These are phyloP conservation scores for Gentiana dahurica DNA, from an alignment of 257 asterid species.

Conservation along the genomic window DNA sequence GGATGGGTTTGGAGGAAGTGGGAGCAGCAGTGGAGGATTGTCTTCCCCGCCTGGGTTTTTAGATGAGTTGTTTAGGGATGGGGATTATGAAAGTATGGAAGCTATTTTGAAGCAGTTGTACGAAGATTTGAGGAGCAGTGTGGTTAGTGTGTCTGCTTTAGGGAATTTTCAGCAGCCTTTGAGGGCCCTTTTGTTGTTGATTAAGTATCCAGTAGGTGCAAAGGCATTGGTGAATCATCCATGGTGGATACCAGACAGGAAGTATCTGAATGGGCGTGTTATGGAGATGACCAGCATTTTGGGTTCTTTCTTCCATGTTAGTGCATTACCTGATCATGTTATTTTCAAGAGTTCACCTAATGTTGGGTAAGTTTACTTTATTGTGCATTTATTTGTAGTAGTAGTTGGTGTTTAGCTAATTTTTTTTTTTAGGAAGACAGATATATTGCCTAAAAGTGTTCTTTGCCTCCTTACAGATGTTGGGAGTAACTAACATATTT, in stretches of 20 bases:
- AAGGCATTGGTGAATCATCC: constrained; percentile 77
- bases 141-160: constrained; percentile 69
- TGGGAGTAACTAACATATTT: no score
- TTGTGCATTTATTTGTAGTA: no score
- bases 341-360: constrained; percentile 83
- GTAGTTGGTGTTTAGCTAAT: no score
- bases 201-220: constrained; percentile 67
- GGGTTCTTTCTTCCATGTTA: constrained; percentile 93
- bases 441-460: no score
- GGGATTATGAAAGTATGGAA: constrained; percentile 73
- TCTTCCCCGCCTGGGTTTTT: constrained; percentile 77
- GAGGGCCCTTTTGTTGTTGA: constrained; percentile 53
- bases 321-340: constrained; percentile 79
- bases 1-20: no score
- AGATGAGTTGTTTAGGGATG: constrained; percentile 68
- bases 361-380: constrained; percentile 76
- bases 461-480: no score
- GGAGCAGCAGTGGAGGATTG: no score
- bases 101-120: constrained; percentile 64
- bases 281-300: constrained; percentile 88
- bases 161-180: constrained; percentile 94
- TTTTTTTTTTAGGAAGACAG: no score
- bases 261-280: constrained; percentile 83
- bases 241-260: constrained; percentile 81
- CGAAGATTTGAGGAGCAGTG: constrained; percentile 87